Conservation (phyloP, 2,329 filamentous ascomycete species). For the Chlorencoelia australis region DNA sequence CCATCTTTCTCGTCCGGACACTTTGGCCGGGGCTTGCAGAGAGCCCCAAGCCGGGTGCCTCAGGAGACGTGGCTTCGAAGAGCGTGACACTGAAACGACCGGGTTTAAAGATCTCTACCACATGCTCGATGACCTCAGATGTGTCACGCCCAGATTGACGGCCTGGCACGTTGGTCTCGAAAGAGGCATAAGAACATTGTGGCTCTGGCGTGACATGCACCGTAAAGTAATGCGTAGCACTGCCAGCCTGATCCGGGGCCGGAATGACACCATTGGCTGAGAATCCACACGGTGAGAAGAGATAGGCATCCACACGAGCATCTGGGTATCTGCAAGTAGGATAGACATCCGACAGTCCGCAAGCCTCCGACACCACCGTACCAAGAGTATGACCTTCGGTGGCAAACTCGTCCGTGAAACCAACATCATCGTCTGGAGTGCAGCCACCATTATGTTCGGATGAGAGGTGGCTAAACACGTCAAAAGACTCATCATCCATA, state of each 20-base stretch:
- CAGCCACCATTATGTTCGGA: constrained; percentile 50
- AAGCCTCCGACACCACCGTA: constrained; percentile 81
- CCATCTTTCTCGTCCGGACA: constrained; percentile 39
- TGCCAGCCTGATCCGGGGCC: constrained; percentile 47
- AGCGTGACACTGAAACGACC: constrained; percentile 96
- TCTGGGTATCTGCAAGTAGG: constrained; percentile 81
- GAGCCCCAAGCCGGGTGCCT: constrained; percentile 29
- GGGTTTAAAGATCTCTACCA: constrained; percentile 91
- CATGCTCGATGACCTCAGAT: constrained; percentile 82
- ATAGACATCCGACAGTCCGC: constrained; percentile 83
- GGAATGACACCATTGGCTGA: constrained; percentile 95
- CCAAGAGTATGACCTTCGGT: constrained; percentile 92
- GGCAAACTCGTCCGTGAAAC: constrained; percentile 63
- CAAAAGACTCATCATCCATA: constrained; percentile 49
- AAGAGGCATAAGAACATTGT: constrained; percentile 93
- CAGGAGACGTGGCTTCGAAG: constrained; percentile 72
- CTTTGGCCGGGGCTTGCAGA: constrained; percentile 30
- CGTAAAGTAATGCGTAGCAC: constrained; percentile 77
- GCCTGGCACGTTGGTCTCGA: constrained; percentile 94
- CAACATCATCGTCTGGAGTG: constrained; percentile 45
- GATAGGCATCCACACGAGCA: constrained; percentile 86
- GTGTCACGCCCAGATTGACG: constrained; percentile 82
- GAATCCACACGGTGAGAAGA: constrained; percentile 94
- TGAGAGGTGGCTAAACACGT: constrained; percentile 72
- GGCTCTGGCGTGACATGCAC: constrained; percentile 97